Conservation (phyloP, 495 filamentous ascomycete species). For the Penicillium flavigenum region DNA sequence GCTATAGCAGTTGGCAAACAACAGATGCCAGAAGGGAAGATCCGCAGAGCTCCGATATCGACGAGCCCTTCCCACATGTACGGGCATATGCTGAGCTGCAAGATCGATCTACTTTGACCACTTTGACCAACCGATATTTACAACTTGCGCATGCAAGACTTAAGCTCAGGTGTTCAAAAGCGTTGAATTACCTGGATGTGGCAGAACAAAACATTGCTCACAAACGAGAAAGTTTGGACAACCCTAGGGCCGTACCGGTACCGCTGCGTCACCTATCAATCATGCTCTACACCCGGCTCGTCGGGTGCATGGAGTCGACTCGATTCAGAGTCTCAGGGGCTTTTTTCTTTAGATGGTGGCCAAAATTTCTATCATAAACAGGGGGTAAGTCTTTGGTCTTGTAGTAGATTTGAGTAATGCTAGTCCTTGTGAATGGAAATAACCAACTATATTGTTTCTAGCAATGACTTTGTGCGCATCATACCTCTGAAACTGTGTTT, state of each 20-base stretch:
- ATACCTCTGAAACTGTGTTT: neutral
- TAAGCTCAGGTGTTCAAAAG: no score
- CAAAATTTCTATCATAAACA: neutral
- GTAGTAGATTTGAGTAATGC: neutral
- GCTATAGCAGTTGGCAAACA: neutral
- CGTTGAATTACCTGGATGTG: neutral
- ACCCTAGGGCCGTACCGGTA: neutral
- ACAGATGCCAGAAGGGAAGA: neutral
- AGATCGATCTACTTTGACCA: neutral
- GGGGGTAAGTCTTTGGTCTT: neutral
- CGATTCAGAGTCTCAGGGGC: no score
- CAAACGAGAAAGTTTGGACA: constrained; percentile 6
- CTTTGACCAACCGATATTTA: neutral
- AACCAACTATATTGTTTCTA: neutral
- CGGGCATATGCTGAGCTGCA: neutral
- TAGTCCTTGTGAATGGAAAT: neutral
- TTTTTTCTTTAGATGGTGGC: neutral
- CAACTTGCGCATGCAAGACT: neutral
- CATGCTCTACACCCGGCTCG: neutral
- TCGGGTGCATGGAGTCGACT: neutral
- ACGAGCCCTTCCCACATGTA: neutral
- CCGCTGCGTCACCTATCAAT: constrained; percentile 11
- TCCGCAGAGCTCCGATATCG: constrained; percentile 5
- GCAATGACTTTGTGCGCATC: neutral
- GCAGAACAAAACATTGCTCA: neutral